Evolutionary conservation across 169 alveolate genomes (phyloP), one percentile per base, ranked within the genome.

Genomic region (Eimeria mitis): DNA sequence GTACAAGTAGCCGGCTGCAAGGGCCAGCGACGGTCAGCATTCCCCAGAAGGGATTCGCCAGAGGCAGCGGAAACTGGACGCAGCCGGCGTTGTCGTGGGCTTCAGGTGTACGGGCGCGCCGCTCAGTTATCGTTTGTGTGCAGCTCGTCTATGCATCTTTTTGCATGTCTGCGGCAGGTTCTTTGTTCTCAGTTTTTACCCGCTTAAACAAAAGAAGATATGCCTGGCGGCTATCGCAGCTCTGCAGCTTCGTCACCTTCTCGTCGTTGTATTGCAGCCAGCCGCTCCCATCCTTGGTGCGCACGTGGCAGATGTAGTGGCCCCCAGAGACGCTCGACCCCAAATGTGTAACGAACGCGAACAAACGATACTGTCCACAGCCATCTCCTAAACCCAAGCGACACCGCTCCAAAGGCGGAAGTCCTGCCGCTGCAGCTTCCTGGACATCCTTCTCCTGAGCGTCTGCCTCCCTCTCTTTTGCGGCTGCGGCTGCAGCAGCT

Each of bases 311-410:
- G 47, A 98, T 97, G 94, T 98, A 98, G 95, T 98, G 99, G 19
- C 99, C 99, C 56, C 98, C 97, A 87, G 97, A 97, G 44, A 98
- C 98, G 96, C 98, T 98, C 78, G 96, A 97, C 78, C 99, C 99
- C 78, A 98, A 96, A 94, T 98, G 99, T 61, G 98, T 97, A 79
- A 98, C 96, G 84, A 98, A 98, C 56, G 98, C 99, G 70, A 96
- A 96, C 89, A 98, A 96, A 83, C 97, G 97, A 94, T 98, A 98
- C 63, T 59, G 85, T 21, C 98, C 98, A 19, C 89, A 42, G 28
- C 89, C 73, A 63, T 71, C 96, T 44, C 44, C 96, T 8, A 73
- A 37, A 9, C 84, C 96, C 59, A 37, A 52, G 2, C 76, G 89
- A n/a, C 88, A 65, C 13, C 81, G 78, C 84, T 91, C 91, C 37